phyloP scores from a whole-genome alignment of 441 rosid genomes.

The Jatropha podagrica region DNA sequence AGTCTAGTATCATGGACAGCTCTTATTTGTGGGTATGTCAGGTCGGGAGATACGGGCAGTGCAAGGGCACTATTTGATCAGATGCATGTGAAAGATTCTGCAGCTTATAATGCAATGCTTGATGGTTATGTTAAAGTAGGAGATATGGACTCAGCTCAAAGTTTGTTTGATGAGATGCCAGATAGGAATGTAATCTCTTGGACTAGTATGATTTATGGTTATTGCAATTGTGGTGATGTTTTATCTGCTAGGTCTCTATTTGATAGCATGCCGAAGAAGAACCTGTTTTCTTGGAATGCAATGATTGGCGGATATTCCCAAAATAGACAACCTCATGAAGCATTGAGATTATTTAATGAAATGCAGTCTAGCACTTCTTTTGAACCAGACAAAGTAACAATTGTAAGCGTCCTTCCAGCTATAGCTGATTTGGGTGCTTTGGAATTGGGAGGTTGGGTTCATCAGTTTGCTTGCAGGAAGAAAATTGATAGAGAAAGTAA shows the following conservation, averaged over 20 bases:
- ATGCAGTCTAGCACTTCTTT: conserved; percentile 50
- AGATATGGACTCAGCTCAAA: conserved; percentile 39
- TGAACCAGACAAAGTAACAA: conserved; percentile 53
- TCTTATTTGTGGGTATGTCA: conserved; percentile 55
- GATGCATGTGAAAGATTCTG: conserved; percentile 50
- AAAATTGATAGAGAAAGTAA: conserved; percentile 42
- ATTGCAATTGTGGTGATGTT: conserved; percentile 44
- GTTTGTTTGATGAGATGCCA: conserved; percentile 53
- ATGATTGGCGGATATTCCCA: conserved; percentile 60
- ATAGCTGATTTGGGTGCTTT: conserved; percentile 69
- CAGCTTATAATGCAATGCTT: conserved; percentile 54
- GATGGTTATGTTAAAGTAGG: conserved; percentile 50
- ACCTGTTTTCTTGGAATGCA: conserved; percentile 61
- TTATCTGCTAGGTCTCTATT: conserved; percentile 48
- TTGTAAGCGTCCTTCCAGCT: conserved; percentile 59
- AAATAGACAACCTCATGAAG: conserved; percentile 50
- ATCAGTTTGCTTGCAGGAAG: conserved; percentile 37
- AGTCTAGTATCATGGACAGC: conserved; percentile 81
- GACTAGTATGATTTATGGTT: conserved; percentile 60
- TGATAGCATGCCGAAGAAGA: conserved; percentile 52
- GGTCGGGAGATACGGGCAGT: conserved; percentile 41
- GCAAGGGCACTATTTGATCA: conserved; percentile 47
- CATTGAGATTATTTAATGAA: conserved; percentile 50
- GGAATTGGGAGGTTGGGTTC: conserved; percentile 52
- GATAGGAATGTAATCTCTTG: conserved; percentile 55